Base-by-base conservation (phyloP, 2,329 filamentous ascomycete genomes). In the Exophiala bonariae region DNA sequence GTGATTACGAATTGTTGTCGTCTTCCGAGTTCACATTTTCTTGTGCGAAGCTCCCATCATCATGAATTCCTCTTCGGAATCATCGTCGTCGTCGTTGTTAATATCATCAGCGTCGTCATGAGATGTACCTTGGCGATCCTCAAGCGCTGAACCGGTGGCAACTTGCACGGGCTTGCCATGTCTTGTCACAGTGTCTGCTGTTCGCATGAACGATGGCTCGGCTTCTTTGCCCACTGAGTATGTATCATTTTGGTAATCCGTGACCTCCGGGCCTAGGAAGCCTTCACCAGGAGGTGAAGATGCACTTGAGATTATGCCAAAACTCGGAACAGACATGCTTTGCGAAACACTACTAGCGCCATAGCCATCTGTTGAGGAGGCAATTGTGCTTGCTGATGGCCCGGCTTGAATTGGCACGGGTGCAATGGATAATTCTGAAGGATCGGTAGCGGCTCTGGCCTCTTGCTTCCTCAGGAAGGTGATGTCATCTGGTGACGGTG, bases 291-390 rank as follows among this genome's bases (percentile, higher is more conserved):
- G 73, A 19, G 73, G 63, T 17, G 72, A 74, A 0, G 72, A 74
- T 10, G 69, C 71, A 20, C 69, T 69, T 0, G 71, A 74, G 13
- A 72, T 69, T 9, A 71, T 70, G 3, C 70, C 70, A 26, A 74
- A 72, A 53, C 71, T 74, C 3, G 70, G 71, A 50, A 74, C 70
- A 7, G 72, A 74, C 32, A 69, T 68, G 55, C 68, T 72, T 41
- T 73, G 70, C 20, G 71, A 73, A 59, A 74, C 72, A 41, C 70
- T 71, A 38, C 71, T 74, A 26, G 65, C 66, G 34, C 65, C 69
- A 43, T 72, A 70, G 43, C 70, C 71, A 26, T 67, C 65, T n/a
- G 70, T 70, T 1, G 70, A 71, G 5, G 71, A 74, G 10, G 71
- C 73, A 14, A 73, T 70, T 10, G 71, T 74, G 23, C 66, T 66